These are phyloP conservation scores for Aleurites moluccanus DNA, from an alignment of 441 rosid genomes.

Conservation along the genomic window DNA sequence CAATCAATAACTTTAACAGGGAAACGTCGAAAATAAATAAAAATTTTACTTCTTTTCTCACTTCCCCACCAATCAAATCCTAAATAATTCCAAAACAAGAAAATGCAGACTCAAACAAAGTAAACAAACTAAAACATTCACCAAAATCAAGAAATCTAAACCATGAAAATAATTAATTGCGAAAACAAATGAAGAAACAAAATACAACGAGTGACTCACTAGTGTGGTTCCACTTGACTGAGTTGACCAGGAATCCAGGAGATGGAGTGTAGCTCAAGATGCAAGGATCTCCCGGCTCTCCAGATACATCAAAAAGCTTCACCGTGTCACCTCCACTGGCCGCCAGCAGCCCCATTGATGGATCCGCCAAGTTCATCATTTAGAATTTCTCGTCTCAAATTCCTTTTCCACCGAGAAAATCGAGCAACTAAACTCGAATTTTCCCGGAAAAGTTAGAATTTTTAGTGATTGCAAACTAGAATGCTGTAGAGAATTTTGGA, in stretches of 20 bases:
- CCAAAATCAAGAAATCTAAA: not conserved
- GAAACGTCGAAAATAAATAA: not conserved
- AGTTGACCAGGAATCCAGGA: slow-evolving; percentile 66
- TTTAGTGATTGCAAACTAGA: not conserved
- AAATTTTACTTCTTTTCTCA: not conserved
- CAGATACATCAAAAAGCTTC: slow-evolving; percentile 78
- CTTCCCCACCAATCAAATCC: not conserved
- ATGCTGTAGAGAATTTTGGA: not conserved
- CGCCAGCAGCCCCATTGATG: slow-evolving; percentile 64
- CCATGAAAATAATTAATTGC: not conserved
- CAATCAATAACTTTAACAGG: not conserved
- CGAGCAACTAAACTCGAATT: slow-evolving; percentile 3
- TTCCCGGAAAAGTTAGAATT: slow-evolving; percentile 8
- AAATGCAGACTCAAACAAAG: slow-evolving; percentile 13
- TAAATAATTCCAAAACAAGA: not conserved
- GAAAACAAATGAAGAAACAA: not conserved
- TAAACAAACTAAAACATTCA: not conserved
- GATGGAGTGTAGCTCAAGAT: slow-evolving; percentile 72
- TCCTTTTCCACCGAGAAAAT: not conserved
- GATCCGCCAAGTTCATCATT: slow-evolving; percentile 62
- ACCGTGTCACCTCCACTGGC: slow-evolving; percentile 89
- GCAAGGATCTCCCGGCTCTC: slow-evolving; percentile 76
- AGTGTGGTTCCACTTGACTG: slow-evolving; percentile 94
- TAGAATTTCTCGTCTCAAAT: not conserved
- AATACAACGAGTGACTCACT: slow-evolving; percentile 43